phyloP scores from a whole-genome alignment of 495 filamentous ascomycete species.

The Neurospora tetraspora region DNA sequence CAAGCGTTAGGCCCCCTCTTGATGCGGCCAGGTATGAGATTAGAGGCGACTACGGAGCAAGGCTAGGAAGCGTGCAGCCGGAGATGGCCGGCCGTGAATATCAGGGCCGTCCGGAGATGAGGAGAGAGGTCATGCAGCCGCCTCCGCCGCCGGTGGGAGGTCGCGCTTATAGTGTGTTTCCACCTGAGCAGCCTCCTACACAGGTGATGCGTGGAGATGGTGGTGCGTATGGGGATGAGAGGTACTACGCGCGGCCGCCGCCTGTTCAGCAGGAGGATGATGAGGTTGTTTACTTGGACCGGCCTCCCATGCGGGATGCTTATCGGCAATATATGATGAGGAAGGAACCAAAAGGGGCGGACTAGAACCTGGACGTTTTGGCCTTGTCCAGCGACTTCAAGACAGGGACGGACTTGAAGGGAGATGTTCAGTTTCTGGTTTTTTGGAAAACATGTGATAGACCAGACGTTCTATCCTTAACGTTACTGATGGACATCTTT shows the following conservation, averaged over 20 bases:
- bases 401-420: neutral
- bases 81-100: conserved; percentile 34
- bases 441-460: neutral
- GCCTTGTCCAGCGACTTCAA: neutral
- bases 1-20: conserved; percentile 17
- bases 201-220: conserved; percentile 27
- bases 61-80: conserved; percentile 29
- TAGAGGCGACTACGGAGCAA: conserved; percentile 12
- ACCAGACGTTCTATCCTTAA: neutral
- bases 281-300: conserved; percentile 39
- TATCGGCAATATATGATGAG: conserved; percentile 13
- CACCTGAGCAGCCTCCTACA: conserved; percentile 8
- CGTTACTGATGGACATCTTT: neutral
- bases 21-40: conserved; percentile 12
- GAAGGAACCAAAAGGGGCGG: neutral
- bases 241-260: conserved; percentile 17
- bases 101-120: conserved; percentile 23
- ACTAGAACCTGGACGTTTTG: no score
- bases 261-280: conserved; percentile 21
- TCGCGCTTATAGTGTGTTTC: conserved; percentile 36
- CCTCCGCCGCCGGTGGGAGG: conserved; percentile 13
- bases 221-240: conserved; percentile 24
- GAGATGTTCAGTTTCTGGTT: neutral
- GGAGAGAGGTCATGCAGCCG: conserved; percentile 26
- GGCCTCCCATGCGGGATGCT: conserved; percentile 23